Percentiles rank a stretch among this genome's conserved stretches.
Conservation (phyloP, 2,329 filamentous ascomycete species). For the Aspergillus neoniger region DNA sequence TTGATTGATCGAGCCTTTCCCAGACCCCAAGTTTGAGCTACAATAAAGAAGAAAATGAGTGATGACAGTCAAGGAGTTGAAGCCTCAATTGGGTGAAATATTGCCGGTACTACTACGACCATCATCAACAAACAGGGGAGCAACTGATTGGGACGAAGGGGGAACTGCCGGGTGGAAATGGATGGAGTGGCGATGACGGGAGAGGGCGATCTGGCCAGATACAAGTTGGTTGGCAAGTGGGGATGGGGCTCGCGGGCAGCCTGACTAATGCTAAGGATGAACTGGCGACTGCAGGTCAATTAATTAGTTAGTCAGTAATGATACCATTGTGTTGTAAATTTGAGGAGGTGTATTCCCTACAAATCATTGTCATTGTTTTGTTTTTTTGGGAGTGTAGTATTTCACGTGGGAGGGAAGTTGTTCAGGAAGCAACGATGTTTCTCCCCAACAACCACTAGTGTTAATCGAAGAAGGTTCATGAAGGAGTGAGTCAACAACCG, state of each 20-base stretch:
- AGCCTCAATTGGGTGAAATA: neutral
- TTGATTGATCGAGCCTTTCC: neutral
- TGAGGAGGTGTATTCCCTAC: too few relatives aligned
- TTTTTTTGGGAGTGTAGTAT: too few relatives aligned
- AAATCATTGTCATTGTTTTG: too few relatives aligned
- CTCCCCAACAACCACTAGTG: neutral
- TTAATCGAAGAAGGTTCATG: neutral
- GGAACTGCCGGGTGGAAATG: neutral
- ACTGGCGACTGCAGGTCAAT: neutral
- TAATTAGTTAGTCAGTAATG: too few relatives aligned
- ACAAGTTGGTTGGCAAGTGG: conserved; percentile 3
- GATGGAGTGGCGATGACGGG: conserved; percentile 1
- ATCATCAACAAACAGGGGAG: neutral
- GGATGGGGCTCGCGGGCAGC: neutral
- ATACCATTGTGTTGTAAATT: too few relatives aligned
- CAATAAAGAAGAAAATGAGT: neutral
- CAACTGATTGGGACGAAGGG: neutral
- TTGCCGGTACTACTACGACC: neutral
- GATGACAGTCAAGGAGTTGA: neutral
- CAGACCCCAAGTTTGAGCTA: neutral
- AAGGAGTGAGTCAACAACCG: neutral
- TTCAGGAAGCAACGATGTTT: neutral
- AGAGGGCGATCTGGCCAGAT: conserved; percentile 4
- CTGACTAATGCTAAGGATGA: neutral
- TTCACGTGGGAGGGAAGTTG: too few relatives aligned